A percentile compares a stretch with the other conserved stretches of the same genome.
phyloP scores from a whole-genome alignment of 192 early-diverging fungal genomes.

The Radiomyces spectabilis region DNA sequence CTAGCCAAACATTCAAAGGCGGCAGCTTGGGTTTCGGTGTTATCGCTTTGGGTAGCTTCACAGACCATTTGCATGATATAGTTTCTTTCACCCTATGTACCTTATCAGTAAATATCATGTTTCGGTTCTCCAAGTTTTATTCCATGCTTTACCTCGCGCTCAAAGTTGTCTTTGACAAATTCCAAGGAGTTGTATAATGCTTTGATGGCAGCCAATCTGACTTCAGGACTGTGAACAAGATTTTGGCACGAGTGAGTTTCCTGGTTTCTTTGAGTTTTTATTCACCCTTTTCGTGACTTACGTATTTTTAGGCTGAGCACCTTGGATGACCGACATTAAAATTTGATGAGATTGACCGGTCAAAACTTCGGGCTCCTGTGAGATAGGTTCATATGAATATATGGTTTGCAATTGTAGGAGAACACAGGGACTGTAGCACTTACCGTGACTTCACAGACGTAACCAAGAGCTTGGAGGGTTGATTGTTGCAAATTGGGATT shows the following conservation, averaged over 20 bases:
- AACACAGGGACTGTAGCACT: conserved; percentile 11
- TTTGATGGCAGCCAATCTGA: conserved; percentile 80
- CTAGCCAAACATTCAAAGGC: conserved; percentile 96
- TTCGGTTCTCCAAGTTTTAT: neutral
- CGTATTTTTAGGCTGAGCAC: conserved; percentile 79
- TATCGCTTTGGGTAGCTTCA: conserved; percentile 81
- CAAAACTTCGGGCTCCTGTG: conserved; percentile 72
- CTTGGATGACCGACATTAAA: conserved; percentile 90
- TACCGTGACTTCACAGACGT: conserved; percentile 86
- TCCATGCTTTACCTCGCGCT: conserved; percentile 55
- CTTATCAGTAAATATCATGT: neutral
- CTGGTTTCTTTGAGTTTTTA: neutral
- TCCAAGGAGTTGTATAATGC: conserved; percentile 93
- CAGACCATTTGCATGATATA: conserved; percentile 99
- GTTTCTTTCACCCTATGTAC: conserved; percentile 85
- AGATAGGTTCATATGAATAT: neutral
- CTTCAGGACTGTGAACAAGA: conserved; percentile 54
- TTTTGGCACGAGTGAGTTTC: neutral
- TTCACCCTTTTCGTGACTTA: neutral
- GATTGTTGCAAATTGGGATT: conserved; percentile 69
- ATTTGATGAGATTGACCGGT: conserved; percentile 80
- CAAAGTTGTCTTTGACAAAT: conserved; percentile 93
- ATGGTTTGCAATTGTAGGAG: too few species aligned
- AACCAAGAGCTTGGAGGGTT: conserved; percentile 87
- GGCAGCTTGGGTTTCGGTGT: conserved; percentile 70